A percentile compares a stretch with the other conserved stretches of the same genome.
Evolutionary conservation across 805 yeast species (phyloP).

Genomic region (Hanseniaspora singularis): DNA sequence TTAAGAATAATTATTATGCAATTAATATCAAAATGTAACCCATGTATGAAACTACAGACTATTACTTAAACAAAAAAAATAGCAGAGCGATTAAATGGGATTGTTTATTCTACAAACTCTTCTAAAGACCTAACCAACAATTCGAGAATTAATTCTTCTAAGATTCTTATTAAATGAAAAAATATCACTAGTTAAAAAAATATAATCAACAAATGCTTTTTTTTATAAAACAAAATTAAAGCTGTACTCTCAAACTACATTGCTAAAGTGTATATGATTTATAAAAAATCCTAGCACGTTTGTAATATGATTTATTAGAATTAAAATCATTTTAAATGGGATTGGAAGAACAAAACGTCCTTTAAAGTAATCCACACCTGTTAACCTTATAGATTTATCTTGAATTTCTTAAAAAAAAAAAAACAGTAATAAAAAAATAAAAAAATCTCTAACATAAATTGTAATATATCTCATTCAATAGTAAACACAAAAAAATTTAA

Average conservation of each 20-base stretch:
- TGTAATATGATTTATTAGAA: constrained; percentile 4
- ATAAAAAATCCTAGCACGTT: neutral
- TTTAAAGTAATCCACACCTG: neutral
- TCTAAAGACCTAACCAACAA: constrained; percentile 1
- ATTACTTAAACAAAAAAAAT: constrained; percentile 25
- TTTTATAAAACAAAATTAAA: neutral
- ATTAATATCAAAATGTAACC: constrained; percentile 27
- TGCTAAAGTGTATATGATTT: constrained; percentile 1
- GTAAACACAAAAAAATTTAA: no score
- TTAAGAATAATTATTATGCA: no score
- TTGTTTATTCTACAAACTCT: constrained; percentile 21
- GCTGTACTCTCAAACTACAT: constrained; percentile 6
- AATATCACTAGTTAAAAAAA: neutral
- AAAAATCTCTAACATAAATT: no score
- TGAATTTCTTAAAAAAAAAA: no score
- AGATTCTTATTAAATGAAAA: no score
- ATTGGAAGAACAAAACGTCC: constrained; percentile 6
- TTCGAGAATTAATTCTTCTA: constrained; percentile 6
- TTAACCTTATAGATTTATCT: no score
- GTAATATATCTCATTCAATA: no score
- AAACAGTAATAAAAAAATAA: neutral
- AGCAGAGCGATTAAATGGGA: constrained; percentile 35
- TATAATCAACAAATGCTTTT: neutral
- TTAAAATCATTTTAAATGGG: neutral
- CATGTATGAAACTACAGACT: constrained; percentile 33